Base-by-base conservation (phyloP, 495 filamentous ascomycete species). In the Annulohypoxylon moriforme region DNA sequence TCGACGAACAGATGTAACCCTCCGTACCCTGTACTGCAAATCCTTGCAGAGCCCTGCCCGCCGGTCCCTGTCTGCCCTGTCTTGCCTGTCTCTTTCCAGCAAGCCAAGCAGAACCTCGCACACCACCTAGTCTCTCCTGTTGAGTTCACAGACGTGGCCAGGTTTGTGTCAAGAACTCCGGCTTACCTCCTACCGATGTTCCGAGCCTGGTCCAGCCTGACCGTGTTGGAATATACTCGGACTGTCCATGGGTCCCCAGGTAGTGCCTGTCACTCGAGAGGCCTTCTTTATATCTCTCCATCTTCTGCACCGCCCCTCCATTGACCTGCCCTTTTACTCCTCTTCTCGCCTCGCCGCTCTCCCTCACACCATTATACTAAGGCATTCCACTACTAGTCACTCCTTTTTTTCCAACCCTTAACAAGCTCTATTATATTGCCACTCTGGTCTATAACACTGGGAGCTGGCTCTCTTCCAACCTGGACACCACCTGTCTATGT, bases 131-230 rank as follows among this genome's bases (percentile, higher is more conserved):
- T 76, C 71, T 77, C 77, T 77, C 77, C 76, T 69, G 65, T 73
- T 68, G 76, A 77, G 73, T 80, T 75, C 78, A 82, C 75, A 83
- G 78, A 84, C 76, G 77, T 78, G 79, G 79, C 78, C 80, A 80
- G 76, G 81, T 77, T 80, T 83, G 81, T 81, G 81, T 80, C 82
- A 84, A 80, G 79, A 75, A 80, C 80, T 78, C 66, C 82, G 82
- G 82, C 81, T 82, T 81, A 81, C 79, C 78, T 83, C 81, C 80
- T 85, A 83, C 83, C 81, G 81, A 79, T 76, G 82, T 81, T 80
- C 83, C 81, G 80, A 81, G 74, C 81, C 75, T 79, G 79, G 76
- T 72, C 80, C 74, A 80, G 72, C 79, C 68, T 78, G 80, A 77
- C 79, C 80, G 75, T 80, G 79, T 78, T 81, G 80, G 77, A 77